Base-by-base conservation (phyloP, 2,329 filamentous ascomycete genomes). In the Aplosporella prunicola region DNA sequence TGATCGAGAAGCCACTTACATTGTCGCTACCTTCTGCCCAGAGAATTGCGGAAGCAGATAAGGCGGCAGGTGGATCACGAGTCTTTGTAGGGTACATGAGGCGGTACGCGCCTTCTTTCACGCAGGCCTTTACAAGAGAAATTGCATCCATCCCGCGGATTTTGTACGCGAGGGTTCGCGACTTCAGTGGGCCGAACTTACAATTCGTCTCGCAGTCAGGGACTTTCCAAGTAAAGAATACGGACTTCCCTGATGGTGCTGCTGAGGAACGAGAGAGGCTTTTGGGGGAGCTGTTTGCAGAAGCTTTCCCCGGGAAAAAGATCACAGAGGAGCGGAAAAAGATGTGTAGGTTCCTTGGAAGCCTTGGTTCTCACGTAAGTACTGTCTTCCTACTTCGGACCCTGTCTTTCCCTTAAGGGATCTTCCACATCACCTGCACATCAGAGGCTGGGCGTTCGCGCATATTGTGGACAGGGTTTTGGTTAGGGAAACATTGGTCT, bases 81-180 rank as follows among this genome's bases (percentile, higher is more conserved):
- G 63, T 77, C 2, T 73, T 80, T 47, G 71, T 80, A 0, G 74
- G 74, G 2, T 76, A 72, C 39, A 76, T 76, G 63, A 61, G 76
- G 14, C 64, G 76, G n/a, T 77, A 78, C 47, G 74, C 76, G 0
- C 56, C 68, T 0, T 63, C 66, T 1, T 78, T 78, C 44, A 53
- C 62, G 0, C 62, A 71, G 16, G 66, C 70, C 0, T 64, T 78
- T 26, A 59, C 66, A 41, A 51, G 58, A 6, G 75, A 80, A 43
- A 57, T 80, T 0, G 66, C 58, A 0, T 55, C 52, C 0, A 64
- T 78, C 20, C 64, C 62, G 0, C 61, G 66, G 32, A 71, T 80
- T 9, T 54, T 65, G 14, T 79, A 80, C 45, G 75, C 69, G 0
- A 58, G 74, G 1, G 62, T 69, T 1, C 49, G 66, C 42, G 67